Evolutionary conservation across 192 early-diverging fungal genomes (phyloP), one percentile per base, ranked within the genome.

Genomic region (Diversispora eburnea): DNA sequence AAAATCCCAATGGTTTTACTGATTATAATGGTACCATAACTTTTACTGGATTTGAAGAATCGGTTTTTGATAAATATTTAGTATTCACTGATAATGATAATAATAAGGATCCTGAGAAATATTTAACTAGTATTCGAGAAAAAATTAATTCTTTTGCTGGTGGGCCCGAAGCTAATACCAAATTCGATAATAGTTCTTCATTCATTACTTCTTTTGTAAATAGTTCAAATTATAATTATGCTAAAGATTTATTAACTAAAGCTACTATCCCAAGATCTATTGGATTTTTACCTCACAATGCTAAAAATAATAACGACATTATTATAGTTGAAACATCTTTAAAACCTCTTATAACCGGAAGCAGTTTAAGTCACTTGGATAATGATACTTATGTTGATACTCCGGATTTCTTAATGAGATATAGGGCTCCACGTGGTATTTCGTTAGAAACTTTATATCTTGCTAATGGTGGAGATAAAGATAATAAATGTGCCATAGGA

Each of bases 31-130:
- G 61, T 9, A 5, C 61, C 15, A 63, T 63, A 5, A 46, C 42
- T n/a, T 63, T 63, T n/a, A 63, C 61, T n/a, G 61, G 61, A 39
- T 63, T 63, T 43, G 17, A 63, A 42, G 61, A 63, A 63, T n/a
- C 13, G 3, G 5, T 7, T 17, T 46, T 63, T 4, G 61, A 63
- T 20, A 63, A 8, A 63, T 15, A 9, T 63, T 63, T 63, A n/a
- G 41, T 43, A n/a, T 63, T 63, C 13, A 63, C 61, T 7, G 17
- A 63, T n/a, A 41, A 63, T 22, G 20, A 59, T 59, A 33, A 33
- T 33, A 33, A 1, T 33, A 33, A 33, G 0, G 2, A 33, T 33
- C 25, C 25, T 13, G 51, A 17, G n/a, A 39, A 13, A 19, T n/a
- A 33, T 20, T 3, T 45, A n/a, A n/a, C 61, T 8, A 17, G 5